Evolutionary conservation across 2,329 filamentous ascomycete genomes (phyloP).

Genomic region (Xylaria sp.): DNA sequence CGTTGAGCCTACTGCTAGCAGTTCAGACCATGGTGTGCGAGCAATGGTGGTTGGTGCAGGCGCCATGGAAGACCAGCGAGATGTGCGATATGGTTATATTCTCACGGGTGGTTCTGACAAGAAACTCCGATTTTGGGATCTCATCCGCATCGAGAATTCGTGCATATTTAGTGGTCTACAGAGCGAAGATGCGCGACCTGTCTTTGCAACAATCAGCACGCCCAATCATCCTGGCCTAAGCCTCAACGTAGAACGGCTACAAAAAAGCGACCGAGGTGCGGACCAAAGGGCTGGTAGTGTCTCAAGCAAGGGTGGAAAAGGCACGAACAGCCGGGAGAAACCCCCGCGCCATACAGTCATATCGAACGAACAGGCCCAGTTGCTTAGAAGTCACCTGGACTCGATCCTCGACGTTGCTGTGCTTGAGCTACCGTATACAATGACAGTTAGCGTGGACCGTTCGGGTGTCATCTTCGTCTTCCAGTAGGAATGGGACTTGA

Average conservation of each 20-base stretch:
- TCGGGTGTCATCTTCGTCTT: conserved; percentile 90
- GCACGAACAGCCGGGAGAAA: conserved; percentile 43
- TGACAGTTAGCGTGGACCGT: conserved; percentile 90
- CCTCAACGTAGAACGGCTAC: conserved; percentile 68
- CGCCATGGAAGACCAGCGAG: conserved; percentile 70
- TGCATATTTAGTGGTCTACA: conserved; percentile 80
- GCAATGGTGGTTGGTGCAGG: conserved; percentile 77
- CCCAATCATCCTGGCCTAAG: conserved; percentile 55
- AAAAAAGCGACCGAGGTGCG: conserved; percentile 44
- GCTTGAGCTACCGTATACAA: conserved; percentile 86
- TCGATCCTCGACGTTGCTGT: conserved; percentile 86
- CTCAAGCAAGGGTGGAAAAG: conserved; percentile 28
- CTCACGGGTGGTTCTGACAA: conserved; percentile 88
- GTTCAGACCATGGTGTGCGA: conserved; percentile 61
- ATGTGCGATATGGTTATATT: conserved; percentile 80
- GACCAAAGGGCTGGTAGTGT: conserved; percentile 29
- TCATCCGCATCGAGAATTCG: conserved; percentile 77
- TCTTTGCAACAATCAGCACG: conserved; percentile 68
- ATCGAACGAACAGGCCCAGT: conserved; percentile 82
- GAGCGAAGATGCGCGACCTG: conserved; percentile 71
- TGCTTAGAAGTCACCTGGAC: conserved; percentile 87
- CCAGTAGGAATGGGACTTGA: conserved; percentile 34
- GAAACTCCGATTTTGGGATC: conserved; percentile 93
- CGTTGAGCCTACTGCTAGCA: conserved; percentile 64
- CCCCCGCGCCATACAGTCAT: conserved; percentile 82